Evolutionary conservation across 495 filamentous ascomycete genomes (phyloP).

Genomic region (Corynascus novoguineensis): DNA sequence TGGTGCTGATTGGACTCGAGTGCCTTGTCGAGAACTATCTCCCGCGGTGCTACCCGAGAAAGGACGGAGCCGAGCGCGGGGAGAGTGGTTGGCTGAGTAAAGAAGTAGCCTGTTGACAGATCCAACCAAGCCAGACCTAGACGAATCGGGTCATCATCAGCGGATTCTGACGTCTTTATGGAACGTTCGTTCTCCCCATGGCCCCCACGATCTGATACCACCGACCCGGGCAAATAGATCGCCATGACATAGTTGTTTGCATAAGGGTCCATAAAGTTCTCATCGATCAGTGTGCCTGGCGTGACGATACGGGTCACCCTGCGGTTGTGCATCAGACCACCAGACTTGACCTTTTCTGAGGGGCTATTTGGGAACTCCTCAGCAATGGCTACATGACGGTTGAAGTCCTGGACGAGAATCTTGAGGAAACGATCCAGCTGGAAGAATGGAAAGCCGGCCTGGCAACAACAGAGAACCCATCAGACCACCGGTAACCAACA

Average conservation of each 20-base stretch:
- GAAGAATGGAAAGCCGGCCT: slow-evolving; percentile 89
- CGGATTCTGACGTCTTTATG: slow-evolving; percentile 1
- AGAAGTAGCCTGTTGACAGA: slow-evolving; percentile 89
- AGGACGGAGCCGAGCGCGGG: slow-evolving; percentile 69
- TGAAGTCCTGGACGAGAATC: slow-evolving; percentile 82
- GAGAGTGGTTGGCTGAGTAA: slow-evolving; percentile 71
- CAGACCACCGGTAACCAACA: slow-evolving; percentile 24
- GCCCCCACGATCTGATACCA: slow-evolving; percentile 11
- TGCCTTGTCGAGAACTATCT: slow-evolving; percentile 69
- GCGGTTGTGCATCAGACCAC: slow-evolving; percentile 75
- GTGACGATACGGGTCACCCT: slow-evolving; percentile 82
- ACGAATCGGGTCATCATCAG: slow-evolving; percentile 23
- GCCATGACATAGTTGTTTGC: slow-evolving; percentile 88
- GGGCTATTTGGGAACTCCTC: slow-evolving; percentile 78
- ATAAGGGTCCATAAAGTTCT: slow-evolving; percentile 90
- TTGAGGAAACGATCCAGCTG: slow-evolving; percentile 90
- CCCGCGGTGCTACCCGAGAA: slow-evolving; percentile 74
- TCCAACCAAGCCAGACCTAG: slow-evolving; percentile 91
- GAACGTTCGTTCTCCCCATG: slow-evolving; percentile 3
- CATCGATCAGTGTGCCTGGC: slow-evolving; percentile 92
- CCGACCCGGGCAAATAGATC: slow-evolving; percentile 46
- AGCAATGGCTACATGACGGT: slow-evolving; percentile 84
- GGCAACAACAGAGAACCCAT: slow-evolving; percentile 20
- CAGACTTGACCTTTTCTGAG: slow-evolving; percentile 60
- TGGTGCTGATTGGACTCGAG: slow-evolving; percentile 46